A percentile compares a stretch with the other conserved stretches of the same genome.
These are phyloP conservation scores for Cytospora piceicola DNA, from an alignment of 2,329 filamentous ascomycete species.

Conservation along the genomic window DNA sequence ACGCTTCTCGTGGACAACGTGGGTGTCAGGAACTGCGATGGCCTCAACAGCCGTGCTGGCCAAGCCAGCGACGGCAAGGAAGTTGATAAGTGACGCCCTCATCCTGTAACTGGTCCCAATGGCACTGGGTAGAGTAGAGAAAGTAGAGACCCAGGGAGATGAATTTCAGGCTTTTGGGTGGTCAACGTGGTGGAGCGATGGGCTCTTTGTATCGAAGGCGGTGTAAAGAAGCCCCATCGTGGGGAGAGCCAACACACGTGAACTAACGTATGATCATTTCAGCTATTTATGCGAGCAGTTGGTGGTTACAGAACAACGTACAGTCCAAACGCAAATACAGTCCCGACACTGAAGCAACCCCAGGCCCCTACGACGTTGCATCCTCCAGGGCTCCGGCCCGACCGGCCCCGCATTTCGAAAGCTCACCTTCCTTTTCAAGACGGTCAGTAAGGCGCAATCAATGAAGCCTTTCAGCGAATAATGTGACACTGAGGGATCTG, in stretches of 20 bases:
- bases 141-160: background rate
- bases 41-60: background rate
- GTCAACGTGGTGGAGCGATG: background rate
- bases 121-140: background rate
- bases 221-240: background rate
- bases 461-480: background rate
- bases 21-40: slow-evolving; percentile 27
- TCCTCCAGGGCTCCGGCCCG: background rate
- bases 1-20: slow-evolving; percentile 37
- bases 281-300: too few species aligned
- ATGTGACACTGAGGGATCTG: background rate
- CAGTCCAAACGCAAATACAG: background rate
- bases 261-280: too few species aligned
- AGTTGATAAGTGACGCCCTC: background rate
- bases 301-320: too few species aligned
- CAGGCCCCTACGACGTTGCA: background rate
- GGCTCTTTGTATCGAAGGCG: background rate
- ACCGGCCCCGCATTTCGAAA: background rate
- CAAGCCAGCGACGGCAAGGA: background rate
- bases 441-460: background rate
- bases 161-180: background rate
- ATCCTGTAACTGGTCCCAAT: background rate
- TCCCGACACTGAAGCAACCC: background rate
- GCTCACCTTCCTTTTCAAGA: background rate
- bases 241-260: background rate